phyloP scores from a whole-genome alignment of 1,139 yeast genomes.

The Protomyces macrosporus region DNA sequence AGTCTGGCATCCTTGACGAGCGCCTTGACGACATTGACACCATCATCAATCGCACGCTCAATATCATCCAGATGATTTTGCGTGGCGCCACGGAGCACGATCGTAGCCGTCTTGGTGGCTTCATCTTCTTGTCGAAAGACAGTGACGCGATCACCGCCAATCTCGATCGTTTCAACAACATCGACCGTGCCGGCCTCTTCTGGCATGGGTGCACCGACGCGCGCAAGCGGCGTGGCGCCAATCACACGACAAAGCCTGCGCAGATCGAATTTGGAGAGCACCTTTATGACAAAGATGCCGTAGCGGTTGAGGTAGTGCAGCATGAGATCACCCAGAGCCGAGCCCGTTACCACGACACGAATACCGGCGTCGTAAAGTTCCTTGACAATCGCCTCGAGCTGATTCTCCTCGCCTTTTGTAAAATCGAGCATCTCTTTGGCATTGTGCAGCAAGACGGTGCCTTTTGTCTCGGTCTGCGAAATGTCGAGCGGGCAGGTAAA shows the following conservation, averaged over 20 bases:
- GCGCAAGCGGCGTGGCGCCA: slow-evolving; percentile 93
- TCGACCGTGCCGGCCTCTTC: slow-evolving; percentile 90
- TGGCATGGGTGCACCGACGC: slow-evolving; percentile 93
- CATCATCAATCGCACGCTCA: slow-evolving; percentile 96
- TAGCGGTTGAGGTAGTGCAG: slow-evolving; percentile 86
- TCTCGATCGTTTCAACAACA: slow-evolving; percentile 82
- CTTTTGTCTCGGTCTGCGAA: slow-evolving; percentile 92
- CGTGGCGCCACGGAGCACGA: slow-evolving; percentile 95
- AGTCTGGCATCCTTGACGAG: slow-evolving; percentile 71
- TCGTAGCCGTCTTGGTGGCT: slow-evolving; percentile 77
- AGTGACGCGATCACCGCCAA: slow-evolving; percentile 97
- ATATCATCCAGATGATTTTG: slow-evolving; percentile 87
- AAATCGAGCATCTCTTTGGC: slow-evolving; percentile 96
- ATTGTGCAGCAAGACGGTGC: slow-evolving; percentile 89
- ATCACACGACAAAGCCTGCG: slow-evolving; percentile 93
- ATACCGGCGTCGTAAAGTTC: slow-evolving; percentile 82
- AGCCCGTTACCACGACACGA: slow-evolving; percentile 84
- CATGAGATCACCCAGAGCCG: slow-evolving; percentile 87
- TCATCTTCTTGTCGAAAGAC: slow-evolving; percentile 66
- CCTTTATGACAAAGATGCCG: slow-evolving; percentile 76
- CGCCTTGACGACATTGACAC: slow-evolving; percentile 88
- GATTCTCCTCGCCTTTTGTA: slow-evolving; percentile 93
- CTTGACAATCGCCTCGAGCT: slow-evolving; percentile 75
- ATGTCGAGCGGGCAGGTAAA: slow-evolving; percentile 92
- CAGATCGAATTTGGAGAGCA: slow-evolving; percentile 87